A percentile compares a stretch with the other conserved stretches of the same genome.
phyloP scores from a whole-genome alignment of 2,329 filamentous ascomycete species.

The Clarireedia homoeocarpa region DNA sequence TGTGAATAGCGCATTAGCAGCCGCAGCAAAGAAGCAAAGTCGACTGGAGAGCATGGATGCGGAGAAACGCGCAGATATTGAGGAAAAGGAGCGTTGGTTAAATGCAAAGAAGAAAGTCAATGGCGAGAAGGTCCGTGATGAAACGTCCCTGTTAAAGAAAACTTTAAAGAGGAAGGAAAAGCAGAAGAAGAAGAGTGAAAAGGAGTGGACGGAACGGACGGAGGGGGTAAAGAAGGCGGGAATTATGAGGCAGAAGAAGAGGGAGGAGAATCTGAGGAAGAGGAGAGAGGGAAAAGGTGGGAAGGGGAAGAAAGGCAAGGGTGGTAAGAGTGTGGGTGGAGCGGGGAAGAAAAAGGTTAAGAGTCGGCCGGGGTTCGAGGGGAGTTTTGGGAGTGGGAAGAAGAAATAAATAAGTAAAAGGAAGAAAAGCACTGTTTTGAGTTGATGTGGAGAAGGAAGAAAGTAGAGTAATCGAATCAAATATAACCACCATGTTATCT shows the following conservation, averaged over 20 bases:
- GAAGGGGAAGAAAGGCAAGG: slow-evolving; percentile 49
- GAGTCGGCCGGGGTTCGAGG: slow-evolving; percentile 50
- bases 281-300: slow-evolving; percentile 67
- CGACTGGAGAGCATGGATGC: slow-evolving; percentile 69
- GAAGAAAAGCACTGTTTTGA: background rate
- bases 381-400: slow-evolving; percentile 33
- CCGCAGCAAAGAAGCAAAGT: slow-evolving; percentile 78
- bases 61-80: slow-evolving; percentile 74
- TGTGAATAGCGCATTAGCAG: slow-evolving; percentile 75
- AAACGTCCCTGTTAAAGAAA: slow-evolving; percentile 84
- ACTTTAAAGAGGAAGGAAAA: slow-evolving; percentile 88
- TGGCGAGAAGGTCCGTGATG: slow-evolving; percentile 82
- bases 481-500: no score
- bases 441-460: background rate
- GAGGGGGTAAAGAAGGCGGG: slow-evolving; percentile 68
- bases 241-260: slow-evolving; percentile 74
- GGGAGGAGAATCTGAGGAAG: slow-evolving; percentile 69
- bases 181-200: slow-evolving; percentile 83
- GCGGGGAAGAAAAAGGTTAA: slow-evolving; percentile 35
- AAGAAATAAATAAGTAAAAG: slow-evolving; percentile 13
- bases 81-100: slow-evolving; percentile 91
- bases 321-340: slow-evolving; percentile 43
- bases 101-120: slow-evolving; percentile 83
- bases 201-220: slow-evolving; percentile 72
- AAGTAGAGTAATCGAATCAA: no score